Evolutionary conservation across 2,329 filamentous ascomycete genomes (phyloP), one percentile per base, ranked within the genome.

Genomic region (Curvularia eragrostidis): DNA sequence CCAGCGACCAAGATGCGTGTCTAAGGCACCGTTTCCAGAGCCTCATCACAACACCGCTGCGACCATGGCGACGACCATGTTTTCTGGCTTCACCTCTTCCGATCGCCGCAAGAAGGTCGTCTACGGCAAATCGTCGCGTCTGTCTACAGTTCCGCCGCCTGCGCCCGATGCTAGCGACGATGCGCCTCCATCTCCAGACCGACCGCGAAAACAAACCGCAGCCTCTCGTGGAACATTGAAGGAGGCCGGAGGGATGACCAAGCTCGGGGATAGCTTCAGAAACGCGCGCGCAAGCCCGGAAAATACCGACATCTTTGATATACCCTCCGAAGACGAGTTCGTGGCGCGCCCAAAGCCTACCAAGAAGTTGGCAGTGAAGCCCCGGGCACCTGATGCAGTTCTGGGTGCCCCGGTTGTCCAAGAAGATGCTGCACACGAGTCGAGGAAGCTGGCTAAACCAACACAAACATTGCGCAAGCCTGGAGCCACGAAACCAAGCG

Each of bases 261-360:
- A 63, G 19, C 15, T 46, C 49, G 53, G 36, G 19, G 51, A 43
- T 34, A 47, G 52, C 24, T 19, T 47, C 13, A 34, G 15, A 9
- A 56, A 52, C 34, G 32, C 47, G 46, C 59, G 59, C 50, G 51
- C 55, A 51, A 62, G 56, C 30, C 44, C 58, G 2, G 42, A 54
- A 8, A 50, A 59, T 19, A 47, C 42, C 23, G 70, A 74, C 46
- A 64, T 78, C 18, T 82, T 80, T 63, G 80, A 82, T 59, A 73
- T 82, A 19, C 79, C 80, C 3, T 76, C 72, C 12, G 75, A 77
- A 8, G 68, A 76, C 46, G 70, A 74, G 15, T 62, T 69, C 34
- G 21, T 52, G 19, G 21, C 48, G 32, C 52, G 34, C 23, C 39
- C 57, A 23, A 53, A 59, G 23, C 52, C 64, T 32, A 57, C 60